phyloP scores from a whole-genome alignment of 1,284 basidiomycete species.

The Irpex lacteus region DNA sequence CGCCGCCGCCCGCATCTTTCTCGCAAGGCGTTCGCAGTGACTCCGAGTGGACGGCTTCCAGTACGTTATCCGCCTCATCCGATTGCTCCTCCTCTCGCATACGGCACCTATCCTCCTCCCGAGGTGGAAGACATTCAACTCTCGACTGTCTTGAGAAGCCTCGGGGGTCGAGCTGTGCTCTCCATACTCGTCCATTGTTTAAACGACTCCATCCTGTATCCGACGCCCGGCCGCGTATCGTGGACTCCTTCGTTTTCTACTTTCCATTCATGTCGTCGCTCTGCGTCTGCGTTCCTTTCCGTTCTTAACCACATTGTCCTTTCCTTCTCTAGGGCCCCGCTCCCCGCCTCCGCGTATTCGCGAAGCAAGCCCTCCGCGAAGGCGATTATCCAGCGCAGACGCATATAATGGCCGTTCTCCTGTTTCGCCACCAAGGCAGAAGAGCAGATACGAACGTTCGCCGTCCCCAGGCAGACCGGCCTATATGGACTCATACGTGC shows the following conservation, averaged over 20 bases:
- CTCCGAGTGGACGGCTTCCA: constrained; percentile 52
- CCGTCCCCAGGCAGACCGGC: constrained; percentile 16
- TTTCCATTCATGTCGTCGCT: constrained; percentile 33
- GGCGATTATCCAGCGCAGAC: constrained; percentile 16
- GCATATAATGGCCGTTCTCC: constrained; percentile 17
- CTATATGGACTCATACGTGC: constrained; percentile 15
- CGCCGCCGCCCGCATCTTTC: constrained; percentile 13
- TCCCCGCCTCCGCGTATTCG: constrained; percentile 35
- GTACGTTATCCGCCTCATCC: constrained; percentile 77
- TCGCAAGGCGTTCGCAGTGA: constrained; percentile 31
- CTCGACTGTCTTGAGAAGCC: constrained; percentile 47
- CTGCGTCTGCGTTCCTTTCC: constrained; percentile 26
- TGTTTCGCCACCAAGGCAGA: constrained; percentile 15
- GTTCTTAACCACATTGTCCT: constrained; percentile 35
- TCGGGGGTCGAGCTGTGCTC: constrained; percentile 47
- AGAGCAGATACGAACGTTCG: constrained; percentile 9
- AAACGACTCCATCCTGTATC: constrained; percentile 42
- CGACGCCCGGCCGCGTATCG: constrained; percentile 56
- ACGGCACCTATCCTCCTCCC: constrained; percentile 42
- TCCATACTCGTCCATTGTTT: constrained; percentile 36
- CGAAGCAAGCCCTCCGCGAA: constrained; percentile 18
- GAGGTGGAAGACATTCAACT: constrained; percentile 45
- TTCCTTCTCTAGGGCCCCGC: constrained; percentile 54
- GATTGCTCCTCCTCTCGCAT: constrained; percentile 37
- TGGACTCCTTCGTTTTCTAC: constrained; percentile 38